Base-by-base conservation (phyloP, 257 asterid genomes). In the Orobanche coerulescens region DNA sequence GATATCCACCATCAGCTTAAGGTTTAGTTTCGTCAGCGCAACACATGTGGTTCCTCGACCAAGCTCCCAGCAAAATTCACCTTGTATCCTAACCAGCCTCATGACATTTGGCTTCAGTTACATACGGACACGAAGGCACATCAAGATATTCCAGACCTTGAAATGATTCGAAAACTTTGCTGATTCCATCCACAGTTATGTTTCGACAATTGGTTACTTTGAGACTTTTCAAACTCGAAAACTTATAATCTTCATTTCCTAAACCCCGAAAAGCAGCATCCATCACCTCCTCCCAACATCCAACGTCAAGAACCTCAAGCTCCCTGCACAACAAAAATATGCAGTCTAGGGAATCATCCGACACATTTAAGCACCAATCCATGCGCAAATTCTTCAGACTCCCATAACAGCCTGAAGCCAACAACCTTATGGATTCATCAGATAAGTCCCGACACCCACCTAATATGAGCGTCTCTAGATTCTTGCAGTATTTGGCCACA, bases 351-450 rank as follows among this genome's bases (percentile, higher is more conserved):
- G 95, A 82, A 12, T 71, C 13, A 59, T 86, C 95, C 2, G 98
- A 79, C 37, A 86, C 66, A 33, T 84, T 86, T 62, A 78, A 70
- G 76, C 96, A 92, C 98, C 98, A 92, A 78, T 88, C 96, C 98
- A 92, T 92, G 22, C 95, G 84, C 54, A 92, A 85, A 70, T 62
- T 81, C 76, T 77, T 81, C 49, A 92, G 94, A 70, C 83, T 84
- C 30, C 67, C 56, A 39, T 47, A 50, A 64, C 95, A 88, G 10
- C 82, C 79, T 51, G 66, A 72, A 47, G 93, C 95, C 75, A 92
- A 58, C 23, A 83, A 72, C 73, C 64, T 84, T 36, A 92, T 66
- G 51, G 98, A 76, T 54, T 75, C 85, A 43, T 86, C 85, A 30
- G 96, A 66, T 65, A 92, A 31, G 51, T 78, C 64, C 65, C 90